Conservation (phyloP, 2,329 filamentous ascomycete species). For the Colletotrichum abscissum region DNA sequence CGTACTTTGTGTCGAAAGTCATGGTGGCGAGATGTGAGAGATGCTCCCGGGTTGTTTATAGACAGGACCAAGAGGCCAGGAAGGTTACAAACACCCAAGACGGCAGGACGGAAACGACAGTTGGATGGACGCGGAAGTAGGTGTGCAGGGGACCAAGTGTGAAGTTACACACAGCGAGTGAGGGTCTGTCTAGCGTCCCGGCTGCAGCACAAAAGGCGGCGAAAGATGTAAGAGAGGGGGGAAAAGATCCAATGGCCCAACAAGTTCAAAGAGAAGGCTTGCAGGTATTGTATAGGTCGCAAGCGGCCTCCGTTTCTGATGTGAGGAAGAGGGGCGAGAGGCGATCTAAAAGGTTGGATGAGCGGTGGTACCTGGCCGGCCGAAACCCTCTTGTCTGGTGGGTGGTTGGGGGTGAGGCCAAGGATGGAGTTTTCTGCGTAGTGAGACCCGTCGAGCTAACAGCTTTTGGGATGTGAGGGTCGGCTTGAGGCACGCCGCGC, state of each 20-base stretch:
- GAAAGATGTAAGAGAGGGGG: conserved; percentile 26
- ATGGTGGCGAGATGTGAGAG: conserved; percentile 27
- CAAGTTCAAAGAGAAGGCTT: conserved; percentile 21
- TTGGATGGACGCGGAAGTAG: conserved; percentile 1
- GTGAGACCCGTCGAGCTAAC: conserved; percentile 26
- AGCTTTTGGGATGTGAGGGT: not conserved
- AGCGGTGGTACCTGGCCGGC: conserved; percentile 26
- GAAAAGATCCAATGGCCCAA: conserved; percentile 3
- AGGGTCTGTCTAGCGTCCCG: conserved; percentile 27
- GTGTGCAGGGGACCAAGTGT: conserved; percentile 7
- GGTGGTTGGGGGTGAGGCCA: conserved; percentile 32
- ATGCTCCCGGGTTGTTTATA: conserved; percentile 48
- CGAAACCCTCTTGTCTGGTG: conserved; percentile 16
- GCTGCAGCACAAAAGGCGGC: conserved; percentile 30
- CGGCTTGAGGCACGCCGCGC: conserved; percentile 3
- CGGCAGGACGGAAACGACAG: conserved; percentile 24
- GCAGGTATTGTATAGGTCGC: conserved; percentile 24
- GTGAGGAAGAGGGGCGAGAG: conserved; percentile 26
- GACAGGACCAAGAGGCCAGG: conserved; percentile 40
- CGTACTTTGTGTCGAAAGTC: conserved; percentile 34
- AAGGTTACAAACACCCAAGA: conserved; percentile 32
- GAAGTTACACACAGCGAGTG: too few species aligned
- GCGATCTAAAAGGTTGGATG: conserved; percentile 22
- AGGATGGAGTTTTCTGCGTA: conserved; percentile 10
- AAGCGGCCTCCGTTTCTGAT: conserved; percentile 21